phyloP scores from a whole-genome alignment of 768 basidiomycete species.

The Lentinula raphanica region DNA sequence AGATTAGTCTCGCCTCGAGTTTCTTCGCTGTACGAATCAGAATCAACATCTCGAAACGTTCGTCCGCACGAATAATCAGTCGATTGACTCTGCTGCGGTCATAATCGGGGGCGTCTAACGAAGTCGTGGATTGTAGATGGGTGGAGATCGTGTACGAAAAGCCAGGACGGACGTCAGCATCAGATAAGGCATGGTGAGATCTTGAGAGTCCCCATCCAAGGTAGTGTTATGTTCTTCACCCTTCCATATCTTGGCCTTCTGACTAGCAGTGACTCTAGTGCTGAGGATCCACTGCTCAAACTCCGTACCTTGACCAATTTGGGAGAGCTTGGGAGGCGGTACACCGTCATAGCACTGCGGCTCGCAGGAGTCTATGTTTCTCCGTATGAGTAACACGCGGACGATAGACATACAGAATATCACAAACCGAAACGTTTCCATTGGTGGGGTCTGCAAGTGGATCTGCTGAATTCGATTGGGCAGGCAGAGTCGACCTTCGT shows the following conservation, averaged over 20 bases:
- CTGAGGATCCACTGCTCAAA: constrained; percentile 11
- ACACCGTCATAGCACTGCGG: constrained; percentile 57
- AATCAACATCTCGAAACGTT: constrained; percentile 47
- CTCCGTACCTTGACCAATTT: constrained; percentile 26
- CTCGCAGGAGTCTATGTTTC: constrained; percentile 27
- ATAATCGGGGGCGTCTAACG: constrained; percentile 56
- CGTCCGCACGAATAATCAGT: constrained; percentile 50
- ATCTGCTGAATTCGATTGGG: constrained; percentile 17
- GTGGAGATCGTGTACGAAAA: constrained; percentile 32
- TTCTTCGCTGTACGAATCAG: constrained; percentile 21
- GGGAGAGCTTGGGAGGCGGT: constrained; percentile 58
- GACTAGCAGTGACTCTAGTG: constrained; percentile 54
- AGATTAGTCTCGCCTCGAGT: constrained; percentile 44
- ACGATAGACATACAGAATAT: constrained; percentile 40
- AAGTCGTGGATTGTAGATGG: constrained; percentile 49
- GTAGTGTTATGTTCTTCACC: constrained; percentile 51
- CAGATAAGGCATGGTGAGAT: neutral
- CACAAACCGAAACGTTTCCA: constrained; percentile 39
- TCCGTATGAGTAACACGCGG: constrained; percentile 27
- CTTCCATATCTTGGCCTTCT: constrained; percentile 55
- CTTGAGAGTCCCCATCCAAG: constrained; percentile 37
- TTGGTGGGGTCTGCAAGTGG: constrained; percentile 37
- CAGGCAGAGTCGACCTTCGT: neutral
- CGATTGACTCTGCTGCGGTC: constrained; percentile 32
- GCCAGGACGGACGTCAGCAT: constrained; percentile 12